Evolutionary conservation across 768 basidiomycete genomes (phyloP).

Genomic region (Mrakia blollopis): DNA sequence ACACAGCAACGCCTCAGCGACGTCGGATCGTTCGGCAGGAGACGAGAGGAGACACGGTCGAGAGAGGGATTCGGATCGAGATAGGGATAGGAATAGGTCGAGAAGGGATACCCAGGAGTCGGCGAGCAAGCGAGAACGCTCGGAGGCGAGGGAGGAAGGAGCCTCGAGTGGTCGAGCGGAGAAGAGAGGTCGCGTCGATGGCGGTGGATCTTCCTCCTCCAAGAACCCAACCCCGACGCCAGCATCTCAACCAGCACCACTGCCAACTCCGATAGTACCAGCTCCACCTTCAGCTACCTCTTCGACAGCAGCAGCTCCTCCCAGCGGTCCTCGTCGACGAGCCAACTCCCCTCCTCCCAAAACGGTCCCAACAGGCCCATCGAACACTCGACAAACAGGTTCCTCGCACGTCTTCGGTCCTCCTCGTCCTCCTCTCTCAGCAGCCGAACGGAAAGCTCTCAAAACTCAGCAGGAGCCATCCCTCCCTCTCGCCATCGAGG

Average conservation of each 20-base stretch:
- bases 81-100: neutral
- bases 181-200: constrained; percentile 4
- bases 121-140: constrained; percentile 8
- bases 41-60: neutral
- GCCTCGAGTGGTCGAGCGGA: neutral
- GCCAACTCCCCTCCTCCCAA: neutral
- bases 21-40: neutral
- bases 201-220: neutral
- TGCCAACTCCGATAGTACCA: too few relatives aligned
- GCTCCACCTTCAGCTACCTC: too few relatives aligned
- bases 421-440: constrained; percentile 12
- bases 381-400: neutral
- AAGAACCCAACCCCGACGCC: neutral
- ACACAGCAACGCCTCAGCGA: neutral
- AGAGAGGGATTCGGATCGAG: neutral
- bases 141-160: neutral
- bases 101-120: neutral
- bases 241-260: neutral
- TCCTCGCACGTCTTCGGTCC: constrained; percentile 12
- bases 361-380: neutral
- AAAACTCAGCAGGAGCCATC: neutral
- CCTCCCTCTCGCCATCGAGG: neutral
- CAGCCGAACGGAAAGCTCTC: constrained; percentile 3
- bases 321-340: neutral
- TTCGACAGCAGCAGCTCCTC: neutral